These are phyloP conservation scores for Aeminium ludgeri DNA, from an alignment of 495 filamentous ascomycete species.

Conservation along the genomic window DNA sequence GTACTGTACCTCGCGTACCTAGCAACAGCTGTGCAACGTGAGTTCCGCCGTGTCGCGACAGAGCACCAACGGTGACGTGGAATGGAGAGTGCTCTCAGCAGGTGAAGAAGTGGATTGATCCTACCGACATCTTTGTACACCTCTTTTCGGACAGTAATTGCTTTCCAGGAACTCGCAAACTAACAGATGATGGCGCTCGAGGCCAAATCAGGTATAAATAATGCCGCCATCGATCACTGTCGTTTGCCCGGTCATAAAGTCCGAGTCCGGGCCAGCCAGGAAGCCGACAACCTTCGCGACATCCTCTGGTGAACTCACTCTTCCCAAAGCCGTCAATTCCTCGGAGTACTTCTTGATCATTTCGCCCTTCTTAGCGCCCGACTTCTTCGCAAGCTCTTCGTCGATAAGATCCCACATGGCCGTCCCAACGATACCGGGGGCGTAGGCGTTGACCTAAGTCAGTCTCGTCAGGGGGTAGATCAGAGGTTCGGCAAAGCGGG, in stretches of 20 bases:
- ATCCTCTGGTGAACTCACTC: slow-evolving; percentile 39
- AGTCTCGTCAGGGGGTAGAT: neutral
- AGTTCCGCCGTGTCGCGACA: no score
- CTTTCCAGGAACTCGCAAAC: no score
- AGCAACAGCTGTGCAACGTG: no score
- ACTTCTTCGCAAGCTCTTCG: slow-evolving; percentile 30
- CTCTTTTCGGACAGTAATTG: no score
- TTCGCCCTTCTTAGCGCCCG: slow-evolving; percentile 33
- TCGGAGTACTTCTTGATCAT: slow-evolving; percentile 30
- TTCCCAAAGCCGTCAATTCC: slow-evolving; percentile 33
- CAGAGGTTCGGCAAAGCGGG: neutral
- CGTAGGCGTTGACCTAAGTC: slow-evolving; percentile 37
- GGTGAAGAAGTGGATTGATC: no score
- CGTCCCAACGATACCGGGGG: slow-evolving; percentile 45
- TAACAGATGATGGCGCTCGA: neutral
- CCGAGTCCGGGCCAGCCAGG: slow-evolving; percentile 35
- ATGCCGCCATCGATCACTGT: slow-evolving; percentile 46
- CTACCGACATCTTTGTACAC: no score
- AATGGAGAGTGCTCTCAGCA: no score
- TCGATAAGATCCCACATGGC: slow-evolving; percentile 46
- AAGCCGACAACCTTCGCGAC: slow-evolving; percentile 41
- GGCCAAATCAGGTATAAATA: slow-evolving; percentile 27
- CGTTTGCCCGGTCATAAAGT: slow-evolving; percentile 48
- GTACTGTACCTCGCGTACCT: no score
- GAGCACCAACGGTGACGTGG: no score